A percentile compares a stretch with the other conserved stretches of the same genome.
These are phyloP conservation scores for Vicia villosa DNA, from an alignment of 306 rosid genomes.

Conservation along the genomic window DNA sequence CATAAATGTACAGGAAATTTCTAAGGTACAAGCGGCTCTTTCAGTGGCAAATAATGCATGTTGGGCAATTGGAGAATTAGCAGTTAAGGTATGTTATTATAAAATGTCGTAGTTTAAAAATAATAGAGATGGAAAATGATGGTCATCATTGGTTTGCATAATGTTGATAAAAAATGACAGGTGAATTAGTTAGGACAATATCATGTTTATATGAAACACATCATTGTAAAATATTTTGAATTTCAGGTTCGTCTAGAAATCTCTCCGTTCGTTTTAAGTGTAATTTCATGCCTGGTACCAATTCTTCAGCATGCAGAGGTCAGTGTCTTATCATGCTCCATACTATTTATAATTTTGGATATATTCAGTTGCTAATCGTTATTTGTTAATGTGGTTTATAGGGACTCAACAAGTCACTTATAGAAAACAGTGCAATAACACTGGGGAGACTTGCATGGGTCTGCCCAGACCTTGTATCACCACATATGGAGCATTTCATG, in stretches of 20 bases:
- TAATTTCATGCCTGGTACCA: conserved; percentile 83
- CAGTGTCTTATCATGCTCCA: conserved; percentile 31
- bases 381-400: conserved; percentile 40
- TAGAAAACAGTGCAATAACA: conserved; percentile 96
- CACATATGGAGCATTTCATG: conserved; percentile 99
- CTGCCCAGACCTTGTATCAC: conserved; percentile 92
- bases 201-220: conserved; percentile 17
- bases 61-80: conserved; percentile 98
- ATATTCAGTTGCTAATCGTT: conserved; percentile 37
- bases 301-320: conserved; percentile 93
- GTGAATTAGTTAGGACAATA: conserved; percentile 5
- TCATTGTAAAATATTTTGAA: conserved; percentile 23
- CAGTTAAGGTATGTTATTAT: conserved; percentile 75
- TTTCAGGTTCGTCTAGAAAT: conserved; percentile 91
- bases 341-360: conserved; percentile 21
- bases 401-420: conserved; percentile 87
- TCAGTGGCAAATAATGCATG: conserved; percentile 99
- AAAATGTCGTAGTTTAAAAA: conserved; percentile 27
- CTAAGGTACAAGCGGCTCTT: conserved; percentile 76
- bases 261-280: conserved; percentile 78
- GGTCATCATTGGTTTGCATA: not conserved
- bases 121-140: conserved; percentile 17
- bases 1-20: conserved; percentile 59
- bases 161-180: conserved; percentile 7
- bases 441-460: conserved; percentile 99